These are phyloP conservation scores for Coemansia sp. DNA, from an alignment of 192 early-diverging fungal species.

Conservation along the genomic window DNA sequence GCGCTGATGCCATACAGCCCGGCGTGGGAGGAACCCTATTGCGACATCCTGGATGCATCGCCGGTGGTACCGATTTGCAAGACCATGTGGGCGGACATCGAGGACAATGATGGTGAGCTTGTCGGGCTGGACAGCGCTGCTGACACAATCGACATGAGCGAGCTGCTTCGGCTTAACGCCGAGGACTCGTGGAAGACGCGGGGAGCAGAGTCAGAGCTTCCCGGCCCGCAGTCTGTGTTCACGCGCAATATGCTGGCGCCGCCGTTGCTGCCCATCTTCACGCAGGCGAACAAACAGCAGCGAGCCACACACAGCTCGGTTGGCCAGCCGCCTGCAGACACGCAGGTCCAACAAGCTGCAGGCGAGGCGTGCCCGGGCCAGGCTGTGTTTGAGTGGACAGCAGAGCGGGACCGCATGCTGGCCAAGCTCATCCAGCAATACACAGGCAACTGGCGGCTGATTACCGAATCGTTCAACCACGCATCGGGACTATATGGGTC, in stretches of 20 bases:
- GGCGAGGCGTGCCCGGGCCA: constrained; percentile 47
- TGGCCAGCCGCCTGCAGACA: constrained; percentile 37
- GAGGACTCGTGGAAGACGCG: constrained; percentile 10
- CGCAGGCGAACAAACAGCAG: constrained; percentile 37
- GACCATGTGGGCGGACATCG: constrained; percentile 44
- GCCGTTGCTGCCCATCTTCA: constrained; percentile 45
- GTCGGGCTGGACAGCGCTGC: background rate
- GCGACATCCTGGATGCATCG: constrained; percentile 41
- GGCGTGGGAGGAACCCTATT: constrained; percentile 39
- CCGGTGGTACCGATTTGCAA: constrained; percentile 50
- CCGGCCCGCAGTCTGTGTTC: constrained; percentile 28
- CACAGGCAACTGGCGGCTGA: constrained; percentile 47
- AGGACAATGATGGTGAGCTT: background rate
- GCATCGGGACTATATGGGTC: constrained; percentile 32
- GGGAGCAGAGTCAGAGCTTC: constrained; percentile 17
- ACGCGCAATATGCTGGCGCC: constrained; percentile 46
- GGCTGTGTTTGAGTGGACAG: constrained; percentile 43
- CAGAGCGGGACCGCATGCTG: constrained; percentile 39
- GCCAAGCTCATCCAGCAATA: constrained; percentile 46
- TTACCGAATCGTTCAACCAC: constrained; percentile 45
- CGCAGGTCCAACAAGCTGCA: constrained; percentile 27
- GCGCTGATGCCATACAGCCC: constrained; percentile 28
- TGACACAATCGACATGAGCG: constrained; percentile 16
- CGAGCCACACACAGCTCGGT: constrained; percentile 21
- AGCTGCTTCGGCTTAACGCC: constrained; percentile 14